Base-by-base conservation (phyloP, 1,139 yeast genomes). In the Lodderomyces jiufengensis region DNA sequence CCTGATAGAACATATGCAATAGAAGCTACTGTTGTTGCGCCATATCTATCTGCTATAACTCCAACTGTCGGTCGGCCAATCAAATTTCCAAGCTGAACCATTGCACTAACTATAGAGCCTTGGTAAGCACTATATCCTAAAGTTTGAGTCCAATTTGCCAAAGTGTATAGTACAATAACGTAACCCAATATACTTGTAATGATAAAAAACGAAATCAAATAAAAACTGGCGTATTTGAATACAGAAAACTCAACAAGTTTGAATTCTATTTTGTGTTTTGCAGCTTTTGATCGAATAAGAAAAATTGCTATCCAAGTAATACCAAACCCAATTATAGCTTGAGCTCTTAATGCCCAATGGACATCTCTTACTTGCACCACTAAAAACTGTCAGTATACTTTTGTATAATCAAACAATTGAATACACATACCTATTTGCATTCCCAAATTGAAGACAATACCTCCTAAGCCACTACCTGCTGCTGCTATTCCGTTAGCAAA, bases 401-500 rank as follows among this genome's bases (percentile, higher is more conserved):
- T n/a, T n/a, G n/a, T n/a, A n/a, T n/a, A n/a, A n/a, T n/a, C n/a
- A n/a, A n/a, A n/a, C n/a, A n/a, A n/a, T n/a, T n/a, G n/a, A n/a
- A n/a, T n/a, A n/a, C n/a, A n/a, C n/a, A n/a, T n/a, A n/a, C n/a
- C n/a, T 30, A 48, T 51, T 40, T 63, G 65, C 66, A 63, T 61
- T n/a, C 57, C 66, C 39, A 64, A 48, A 37, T 58, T 63, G 42
- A 59, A 74, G 4, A 61, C 57, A 40, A 81, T 68, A 2, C 87
- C 87, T 1, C 86, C 88, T 5, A 71, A 55, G 6, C 84, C 79
- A 1, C 83, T 70, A 0, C 86, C 85, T 1, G 79, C 70, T 0
- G 80, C 69, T 0, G 76, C 73, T 2, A 80, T 45, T 3, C 84
- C 82, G 9, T 70, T 56, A 1, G 83, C 86, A 20, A 78, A 53